Evolutionary conservation across 2,329 filamentous ascomycete species (phyloP), one percentile per base, ranked within the genome.

Genomic region (Diaporthe ilicicola): DNA sequence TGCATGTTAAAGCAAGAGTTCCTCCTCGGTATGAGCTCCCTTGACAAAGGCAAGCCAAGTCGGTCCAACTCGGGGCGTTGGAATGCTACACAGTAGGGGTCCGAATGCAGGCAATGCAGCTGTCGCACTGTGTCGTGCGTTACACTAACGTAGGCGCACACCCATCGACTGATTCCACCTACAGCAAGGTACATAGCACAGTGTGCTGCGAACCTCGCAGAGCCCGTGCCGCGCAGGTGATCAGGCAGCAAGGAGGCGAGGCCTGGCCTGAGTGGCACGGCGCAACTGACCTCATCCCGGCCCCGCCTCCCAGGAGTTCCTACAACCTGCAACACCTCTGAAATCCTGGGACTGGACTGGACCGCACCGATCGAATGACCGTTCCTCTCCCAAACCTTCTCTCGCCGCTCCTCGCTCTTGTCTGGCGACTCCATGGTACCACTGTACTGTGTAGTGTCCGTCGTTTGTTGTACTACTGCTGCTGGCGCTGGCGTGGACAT

Each of bases 281-380:
- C 5, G 3, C 39, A 61, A 61, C 39, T 61, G 24, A 61, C 56
- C 56, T 61, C 39, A 61, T 61, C 56, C 59, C 44, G 56, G 27
- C 27, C n/a, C 46, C 27, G 42, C 59, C 59, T 48, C 46, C 42
- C 59, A 62, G 29, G n/a, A 64, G 46, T 50, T 50, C 32, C 53
- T 55, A 42, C 19, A 64, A 64, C 59, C 59, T 64, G 59, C 59
- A 50, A 64, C 59, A 64, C 29, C 59, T 62, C 59, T 48, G 59
- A 39, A 39, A 39, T 39, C 37, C 37, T 39, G 37, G 37, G 9
- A 39, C 37, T 39, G 37, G 37, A 39, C 37, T 15, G 37, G 9
- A 39, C 37, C 37, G 37, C 37, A 6, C 37, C 37, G 37, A 15
- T 39, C 37, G 37, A 62, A 34, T 62, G 59, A 29, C 42, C 59